Conservation (phyloP, 1,284 basidiomycete species). For the Polyporus tsugae region DNA sequence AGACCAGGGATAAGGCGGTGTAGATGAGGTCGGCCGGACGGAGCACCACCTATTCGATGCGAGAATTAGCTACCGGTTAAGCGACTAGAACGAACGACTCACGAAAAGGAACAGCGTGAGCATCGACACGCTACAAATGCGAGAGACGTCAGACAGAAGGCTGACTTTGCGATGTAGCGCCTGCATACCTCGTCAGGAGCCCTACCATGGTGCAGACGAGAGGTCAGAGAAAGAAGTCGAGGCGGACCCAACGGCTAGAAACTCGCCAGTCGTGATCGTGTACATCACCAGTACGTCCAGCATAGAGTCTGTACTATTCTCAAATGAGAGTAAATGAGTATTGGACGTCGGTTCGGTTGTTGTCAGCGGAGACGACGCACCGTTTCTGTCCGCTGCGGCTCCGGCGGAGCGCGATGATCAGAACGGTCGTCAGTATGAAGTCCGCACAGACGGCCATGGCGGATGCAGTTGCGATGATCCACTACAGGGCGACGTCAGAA, state of each 20-base stretch:
- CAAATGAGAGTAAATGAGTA: not conserved
- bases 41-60: not conserved
- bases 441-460: conserved; percentile 1
- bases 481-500: not conserved
- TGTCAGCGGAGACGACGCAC: not conserved
- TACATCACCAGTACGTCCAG: not conserved
- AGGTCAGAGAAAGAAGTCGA: not conserved
- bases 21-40: conserved; percentile 6
- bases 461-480: conserved; percentile 1
- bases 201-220: not conserved
- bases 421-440: conserved; percentile 2
- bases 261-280: not conserved
- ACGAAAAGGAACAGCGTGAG: not conserved
- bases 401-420: conserved; percentile 1
- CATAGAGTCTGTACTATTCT: not conserved
- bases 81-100: not conserved
- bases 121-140: not conserved
- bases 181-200: not conserved
- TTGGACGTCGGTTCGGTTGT: not conserved
- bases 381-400: not conserved
- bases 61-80: not conserved
- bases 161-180: not conserved
- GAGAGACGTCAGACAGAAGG: not conserved
- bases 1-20: not conserved
- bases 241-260: not conserved